Evolutionary conservation across 176 grass and related monocot species (phyloP).

Genomic region (Avena insularis): DNA sequence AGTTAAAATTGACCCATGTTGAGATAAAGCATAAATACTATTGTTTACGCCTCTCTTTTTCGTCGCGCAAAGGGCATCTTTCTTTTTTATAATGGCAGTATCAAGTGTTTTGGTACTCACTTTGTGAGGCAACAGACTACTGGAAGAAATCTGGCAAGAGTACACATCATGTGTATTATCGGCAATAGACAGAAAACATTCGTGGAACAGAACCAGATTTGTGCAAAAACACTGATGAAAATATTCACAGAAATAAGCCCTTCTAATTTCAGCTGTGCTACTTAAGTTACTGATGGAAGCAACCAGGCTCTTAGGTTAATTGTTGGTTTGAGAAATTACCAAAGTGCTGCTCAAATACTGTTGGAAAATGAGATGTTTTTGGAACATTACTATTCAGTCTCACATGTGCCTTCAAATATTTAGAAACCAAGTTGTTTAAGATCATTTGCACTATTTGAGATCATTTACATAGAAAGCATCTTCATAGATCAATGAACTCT

Average conservation of each 20-base stretch:
- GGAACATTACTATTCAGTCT: neutral
- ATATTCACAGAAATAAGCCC: conserved; percentile 26
- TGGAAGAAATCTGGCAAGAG: conserved; percentile 29
- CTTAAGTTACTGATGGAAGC: conserved; percentile 18
- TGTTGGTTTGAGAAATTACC: conserved; percentile 25
- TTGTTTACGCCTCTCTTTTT: neutral
- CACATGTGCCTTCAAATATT: conserved; percentile 24
- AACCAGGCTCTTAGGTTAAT: conserved; percentile 24
- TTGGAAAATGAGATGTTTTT: conserved; percentile 13
- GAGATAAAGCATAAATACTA: neutral
- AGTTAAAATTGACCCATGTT: neutral
- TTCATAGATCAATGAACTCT: conserved; percentile 25
- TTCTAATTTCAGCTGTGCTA: conserved; percentile 1
- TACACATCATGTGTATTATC: conserved; percentile 19
- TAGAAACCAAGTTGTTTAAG: conserved; percentile 29
- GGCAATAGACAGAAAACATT: conserved; percentile 2
- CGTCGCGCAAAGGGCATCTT: neutral
- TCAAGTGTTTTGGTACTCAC: conserved; percentile 12
- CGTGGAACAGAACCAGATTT: neutral
- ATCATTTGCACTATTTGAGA: conserved; percentile 19
- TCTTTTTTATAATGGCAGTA: neutral
- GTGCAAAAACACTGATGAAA: neutral
- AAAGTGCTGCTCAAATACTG: neutral
- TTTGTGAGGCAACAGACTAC: neutral
- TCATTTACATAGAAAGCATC: conserved; percentile 10